Conservation (phyloP, 2,329 filamentous ascomycete genomes). For the Fonsecaea monophora region DNA sequence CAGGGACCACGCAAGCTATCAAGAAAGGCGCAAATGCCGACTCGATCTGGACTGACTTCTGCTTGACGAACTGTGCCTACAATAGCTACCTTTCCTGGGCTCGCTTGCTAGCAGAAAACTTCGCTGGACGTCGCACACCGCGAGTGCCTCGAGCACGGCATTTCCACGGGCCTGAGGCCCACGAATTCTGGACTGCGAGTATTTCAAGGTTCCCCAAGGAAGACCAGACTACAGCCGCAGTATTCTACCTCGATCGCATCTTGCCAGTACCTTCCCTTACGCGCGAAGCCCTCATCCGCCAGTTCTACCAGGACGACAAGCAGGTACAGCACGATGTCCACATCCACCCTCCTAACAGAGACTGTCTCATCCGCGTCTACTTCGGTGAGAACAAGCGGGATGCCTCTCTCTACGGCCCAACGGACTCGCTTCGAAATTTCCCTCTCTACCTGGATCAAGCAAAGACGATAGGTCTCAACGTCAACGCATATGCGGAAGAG, state of each 20-base stretch:
- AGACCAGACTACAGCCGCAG: constrained; percentile 21
- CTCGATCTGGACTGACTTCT: constrained; percentile 30
- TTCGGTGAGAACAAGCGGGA: constrained; percentile 22
- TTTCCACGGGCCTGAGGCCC: constrained; percentile 20
- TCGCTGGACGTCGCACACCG: constrained; percentile 20
- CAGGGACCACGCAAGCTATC: constrained; percentile 18
- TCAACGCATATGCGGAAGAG: constrained; percentile 29
- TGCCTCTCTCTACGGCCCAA: constrained; percentile 15
- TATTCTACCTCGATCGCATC: constrained; percentile 28
- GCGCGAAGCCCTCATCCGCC: constrained; percentile 10
- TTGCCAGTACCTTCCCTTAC: constrained; percentile 17
- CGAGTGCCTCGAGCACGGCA: constrained; percentile 14
- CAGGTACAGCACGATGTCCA: constrained; percentile 14
- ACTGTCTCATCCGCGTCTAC: constrained; percentile 29
- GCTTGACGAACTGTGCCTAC: constrained; percentile 24
- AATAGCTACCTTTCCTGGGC: constrained; percentile 20
- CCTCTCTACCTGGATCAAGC: constrained; percentile 32
- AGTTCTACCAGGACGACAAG: constrained; percentile 17
- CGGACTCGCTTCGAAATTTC: constrained; percentile 31
- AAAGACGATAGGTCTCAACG: constrained; percentile 20
- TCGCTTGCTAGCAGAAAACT: constrained; percentile 9
- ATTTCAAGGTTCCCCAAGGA: constrained; percentile 16
- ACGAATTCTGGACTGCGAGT: constrained; percentile 14
- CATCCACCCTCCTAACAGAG: constrained; percentile 18
- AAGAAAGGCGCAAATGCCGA: constrained; percentile 20